Evolutionary conservation across 2,329 filamentous ascomycete genomes (phyloP), one percentile per base, ranked within the genome.

Genomic region (Arthrobotrys conoides): DNA sequence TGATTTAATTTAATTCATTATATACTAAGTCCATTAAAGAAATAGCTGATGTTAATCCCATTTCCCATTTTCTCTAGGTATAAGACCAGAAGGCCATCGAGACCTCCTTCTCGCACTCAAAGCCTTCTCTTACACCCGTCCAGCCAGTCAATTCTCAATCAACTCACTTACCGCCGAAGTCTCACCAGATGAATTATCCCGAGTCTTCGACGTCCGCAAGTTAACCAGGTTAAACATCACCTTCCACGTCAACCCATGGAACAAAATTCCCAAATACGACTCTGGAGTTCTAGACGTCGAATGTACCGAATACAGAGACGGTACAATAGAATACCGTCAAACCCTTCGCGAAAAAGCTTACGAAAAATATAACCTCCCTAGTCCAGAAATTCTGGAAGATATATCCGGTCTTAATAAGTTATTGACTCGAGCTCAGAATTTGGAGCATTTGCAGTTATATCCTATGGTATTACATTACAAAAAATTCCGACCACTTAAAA

Each of bases 61-160:
- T 18, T n/a, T 18, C 1, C 9, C 18, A 36, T 10, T 3, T 30
- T 55, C 5, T 16, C 12, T 55, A 55, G 51, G 24, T 6, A 18
- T 55, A 33, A 9, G 9, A 18, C 30, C 33, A 10, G 20, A 61
- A 8, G 12, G 33, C 6, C 18, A 44, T 20, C 33, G 20, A 2
- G 14, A 61, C 9, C 18, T 61, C 8, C 57, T 61, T 1, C 57
- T 61, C 20, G 5, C 57, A 3, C 57, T 61, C 4, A 61, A 61
- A 20, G 57, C 57, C 0, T 61, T 61, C 57, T 61, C 57, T 9
- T 44, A 44, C 36, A 61, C 57, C 5, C 57, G 57, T n/a, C 57
- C 57, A 3, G 57, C 57, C n/a, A 61, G 36, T 12, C 33, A 61
- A 61, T 61, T 61, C 20, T 14, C 36, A 44, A 61, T 61, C 20